Evolutionary conservation across 2,329 filamentous ascomycete species (phyloP).

Genomic region (Bipolaris cookei): DNA sequence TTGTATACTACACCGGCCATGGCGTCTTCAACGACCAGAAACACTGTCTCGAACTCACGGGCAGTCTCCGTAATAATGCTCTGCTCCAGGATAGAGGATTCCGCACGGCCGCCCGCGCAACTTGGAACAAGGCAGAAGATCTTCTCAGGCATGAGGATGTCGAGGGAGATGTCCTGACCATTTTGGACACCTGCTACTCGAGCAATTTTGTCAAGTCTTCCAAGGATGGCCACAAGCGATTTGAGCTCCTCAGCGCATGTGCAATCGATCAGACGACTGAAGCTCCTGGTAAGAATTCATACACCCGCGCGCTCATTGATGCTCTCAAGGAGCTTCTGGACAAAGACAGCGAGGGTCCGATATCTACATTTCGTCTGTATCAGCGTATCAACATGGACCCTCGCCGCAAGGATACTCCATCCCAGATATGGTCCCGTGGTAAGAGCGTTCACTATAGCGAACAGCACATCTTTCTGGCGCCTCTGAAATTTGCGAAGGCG

Average conservation of each 20-base stretch:
- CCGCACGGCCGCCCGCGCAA: constrained; percentile 36
- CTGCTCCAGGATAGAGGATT: constrained; percentile 27
- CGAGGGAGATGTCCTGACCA: constrained; percentile 46
- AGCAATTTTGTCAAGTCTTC: constrained; percentile 44
- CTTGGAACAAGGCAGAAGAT: constrained; percentile 46
- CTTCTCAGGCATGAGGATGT: constrained; percentile 36
- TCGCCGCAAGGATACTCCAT: constrained; percentile 36
- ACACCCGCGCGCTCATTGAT: constrained; percentile 46
- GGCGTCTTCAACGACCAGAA: constrained; percentile 33
- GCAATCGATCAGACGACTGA: constrained; percentile 36
- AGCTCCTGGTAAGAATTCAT: constrained; percentile 39
- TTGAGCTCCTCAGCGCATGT: constrained; percentile 45
- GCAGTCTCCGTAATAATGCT: constrained; percentile 11
- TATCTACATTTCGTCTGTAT: constrained; percentile 41
- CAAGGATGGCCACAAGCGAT: constrained; percentile 33
- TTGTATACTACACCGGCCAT: constrained; percentile 52
- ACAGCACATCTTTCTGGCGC: constrained; percentile 41
- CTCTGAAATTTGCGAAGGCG: constrained; percentile 26
- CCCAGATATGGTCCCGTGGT: constrained; percentile 35
- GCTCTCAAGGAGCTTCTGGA: constrained; percentile 31
- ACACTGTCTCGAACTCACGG: constrained; percentile 38
- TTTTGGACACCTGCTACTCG: constrained; percentile 50
- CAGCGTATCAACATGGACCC: constrained; percentile 35
- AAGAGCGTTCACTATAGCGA: constrained; percentile 27
- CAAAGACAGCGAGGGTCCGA: constrained; percentile 30